Evolutionary conservation across 2,329 filamentous ascomycete genomes (phyloP).

Genomic region (Thielaviopsis punctulata): DNA sequence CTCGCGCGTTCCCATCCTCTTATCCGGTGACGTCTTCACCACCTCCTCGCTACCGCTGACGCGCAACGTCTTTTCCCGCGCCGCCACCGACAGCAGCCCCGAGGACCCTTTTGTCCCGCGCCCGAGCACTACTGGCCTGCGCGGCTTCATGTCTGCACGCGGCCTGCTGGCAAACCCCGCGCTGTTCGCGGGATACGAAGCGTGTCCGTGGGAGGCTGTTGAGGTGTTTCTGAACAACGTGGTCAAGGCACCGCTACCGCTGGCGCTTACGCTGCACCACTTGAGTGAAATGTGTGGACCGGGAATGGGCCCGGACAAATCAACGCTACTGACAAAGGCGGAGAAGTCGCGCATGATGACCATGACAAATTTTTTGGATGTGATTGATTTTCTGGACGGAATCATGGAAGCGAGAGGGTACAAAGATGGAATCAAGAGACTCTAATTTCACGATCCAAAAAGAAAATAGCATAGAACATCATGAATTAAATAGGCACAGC

Average conservation of each 20-base stretch:
- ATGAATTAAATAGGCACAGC: neutral
- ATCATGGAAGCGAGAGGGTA: constrained; percentile 21
- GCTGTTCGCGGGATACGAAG: constrained; percentile 38
- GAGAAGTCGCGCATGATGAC: constrained; percentile 34
- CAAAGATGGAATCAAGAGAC: neutral
- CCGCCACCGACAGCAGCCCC: constrained; percentile 15
- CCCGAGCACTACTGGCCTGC: constrained; percentile 30
- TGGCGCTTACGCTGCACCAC: constrained; percentile 48
- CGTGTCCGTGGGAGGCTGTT: constrained; percentile 45
- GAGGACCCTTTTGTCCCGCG: constrained; percentile 15
- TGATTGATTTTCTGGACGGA: constrained; percentile 43
- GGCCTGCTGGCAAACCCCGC: constrained; percentile 51
- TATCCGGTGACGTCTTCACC: constrained; percentile 54
- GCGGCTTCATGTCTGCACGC: constrained; percentile 53
- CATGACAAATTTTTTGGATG: constrained; percentile 35
- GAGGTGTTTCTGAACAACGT: constrained; percentile 44
- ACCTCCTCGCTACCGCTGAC: constrained; percentile 27
- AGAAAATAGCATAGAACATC: neutral
- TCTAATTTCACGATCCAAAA: neutral
- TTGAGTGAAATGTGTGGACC: constrained; percentile 48
- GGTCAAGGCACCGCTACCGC: constrained; percentile 39
- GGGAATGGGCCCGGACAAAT: constrained; percentile 36
- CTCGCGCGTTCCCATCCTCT: constrained; percentile 40
- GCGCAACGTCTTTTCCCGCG: constrained; percentile 16
- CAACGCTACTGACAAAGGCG: constrained; percentile 33